These are phyloP conservation scores for Kernera saxatilis DNA, from an alignment of 345 rosid species.

Conservation along the genomic window DNA sequence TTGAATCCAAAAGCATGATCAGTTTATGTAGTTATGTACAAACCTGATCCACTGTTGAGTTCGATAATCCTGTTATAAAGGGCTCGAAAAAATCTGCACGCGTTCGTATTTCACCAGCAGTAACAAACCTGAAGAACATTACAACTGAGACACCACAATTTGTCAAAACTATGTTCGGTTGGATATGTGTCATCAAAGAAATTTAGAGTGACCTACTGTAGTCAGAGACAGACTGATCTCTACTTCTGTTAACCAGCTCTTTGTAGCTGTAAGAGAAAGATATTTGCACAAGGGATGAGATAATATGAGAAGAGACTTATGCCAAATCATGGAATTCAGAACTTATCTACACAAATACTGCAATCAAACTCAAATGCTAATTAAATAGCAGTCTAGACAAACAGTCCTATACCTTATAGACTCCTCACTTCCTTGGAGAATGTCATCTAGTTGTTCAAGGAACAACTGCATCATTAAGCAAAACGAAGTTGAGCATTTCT, in stretches of 20 bases:
- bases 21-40: slow-evolving; percentile 20
- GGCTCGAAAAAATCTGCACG: slow-evolving; percentile 92
- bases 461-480: slow-evolving; percentile 58
- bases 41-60: slow-evolving; percentile 93
- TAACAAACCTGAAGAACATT: slow-evolving; percentile 99
- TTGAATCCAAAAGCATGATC: not conserved
- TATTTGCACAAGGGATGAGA: not conserved
- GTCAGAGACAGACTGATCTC: slow-evolving; percentile 89
- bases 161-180: slow-evolving; percentile 32
- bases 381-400: not conserved
- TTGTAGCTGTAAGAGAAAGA: slow-evolving; percentile 52
- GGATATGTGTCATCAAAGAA: slow-evolving; percentile 3
- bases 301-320: not conserved
- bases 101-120: slow-evolving; percentile 86
- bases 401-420: slow-evolving; percentile 54
- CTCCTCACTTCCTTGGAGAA: slow-evolving; percentile 74
- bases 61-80: slow-evolving; percentile 76
- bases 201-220: slow-evolving; percentile 53
- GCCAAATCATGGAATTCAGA: not conserved
- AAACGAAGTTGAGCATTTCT: not conserved
- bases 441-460: slow-evolving; percentile 82
- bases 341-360: slow-evolving; percentile 2
- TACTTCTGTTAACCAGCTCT: slow-evolving; percentile 75
- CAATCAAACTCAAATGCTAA: not conserved
- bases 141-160: slow-evolving; percentile 64